Evolutionary conservation across 345 rosid species (phyloP).

Genomic region (Citrus sp.): DNA sequence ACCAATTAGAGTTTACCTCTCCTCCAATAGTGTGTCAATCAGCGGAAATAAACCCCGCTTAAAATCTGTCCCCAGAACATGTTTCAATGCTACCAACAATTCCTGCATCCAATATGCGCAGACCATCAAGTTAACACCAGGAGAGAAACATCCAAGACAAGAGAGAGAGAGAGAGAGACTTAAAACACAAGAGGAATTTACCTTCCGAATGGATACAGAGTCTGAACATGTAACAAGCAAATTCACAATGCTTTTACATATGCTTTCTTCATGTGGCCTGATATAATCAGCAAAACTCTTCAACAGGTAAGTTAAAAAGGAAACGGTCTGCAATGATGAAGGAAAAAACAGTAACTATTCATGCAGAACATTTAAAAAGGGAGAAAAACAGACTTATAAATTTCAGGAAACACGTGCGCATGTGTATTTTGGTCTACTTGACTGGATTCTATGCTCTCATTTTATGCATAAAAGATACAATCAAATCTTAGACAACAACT

Average conservation of each 20-base stretch:
- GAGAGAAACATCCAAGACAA: neutral
- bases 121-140: slow-evolving; percentile 8
- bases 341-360: slow-evolving; percentile 15
- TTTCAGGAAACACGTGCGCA: neutral
- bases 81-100: slow-evolving; percentile 90
- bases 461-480: neutral
- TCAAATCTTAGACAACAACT: neutral
- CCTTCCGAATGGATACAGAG: slow-evolving; percentile 95
- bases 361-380: neutral
- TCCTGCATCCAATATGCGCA: slow-evolving; percentile 59
- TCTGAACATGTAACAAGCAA: slow-evolving; percentile 98
- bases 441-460: neutral
- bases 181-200: slow-evolving; percentile 18
- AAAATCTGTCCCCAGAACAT: slow-evolving; percentile 97
- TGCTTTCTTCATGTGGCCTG: slow-evolving; percentile 95
- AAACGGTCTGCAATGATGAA: slow-evolving; percentile 74
- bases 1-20: slow-evolving; percentile 48
- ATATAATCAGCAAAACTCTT: slow-evolving; percentile 96
- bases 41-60: slow-evolving; percentile 97
- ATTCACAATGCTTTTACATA: slow-evolving; percentile 95
- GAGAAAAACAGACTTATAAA: neutral
- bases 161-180: neutral
- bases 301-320: slow-evolving; percentile 90
- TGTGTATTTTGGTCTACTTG: neutral
- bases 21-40: slow-evolving; percentile 91